Evolutionary conservation across 495 filamentous ascomycete species (phyloP).

Genomic region (Tetracladium setigerum): DNA sequence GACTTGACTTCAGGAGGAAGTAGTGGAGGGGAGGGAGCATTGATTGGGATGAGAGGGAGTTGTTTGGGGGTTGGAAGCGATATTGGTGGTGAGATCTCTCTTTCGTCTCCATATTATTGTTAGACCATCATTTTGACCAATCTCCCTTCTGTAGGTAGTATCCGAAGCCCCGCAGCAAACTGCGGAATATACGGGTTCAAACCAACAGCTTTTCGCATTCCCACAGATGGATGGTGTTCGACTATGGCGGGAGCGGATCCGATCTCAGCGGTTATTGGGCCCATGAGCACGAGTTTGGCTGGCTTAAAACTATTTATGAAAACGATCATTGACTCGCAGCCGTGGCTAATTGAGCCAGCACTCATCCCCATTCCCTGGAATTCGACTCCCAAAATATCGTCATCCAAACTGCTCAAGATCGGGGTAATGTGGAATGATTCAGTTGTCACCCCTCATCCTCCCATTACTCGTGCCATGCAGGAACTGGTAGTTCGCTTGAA

Average conservation of each 20-base stretch:
- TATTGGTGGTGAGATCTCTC: constrained; percentile 45
- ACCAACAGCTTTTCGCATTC: constrained; percentile 38
- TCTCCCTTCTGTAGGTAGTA: constrained; percentile 6
- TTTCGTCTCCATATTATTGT: too few relatives aligned
- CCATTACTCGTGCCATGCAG: constrained; percentile 35
- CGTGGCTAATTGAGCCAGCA: constrained; percentile 32
- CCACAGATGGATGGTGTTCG: constrained; percentile 32
- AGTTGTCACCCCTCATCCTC: constrained; percentile 48
- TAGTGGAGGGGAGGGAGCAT: constrained; percentile 50
- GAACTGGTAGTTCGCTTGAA: constrained; percentile 32
- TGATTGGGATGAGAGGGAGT: constrained; percentile 48
- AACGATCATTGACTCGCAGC: constrained; percentile 24
- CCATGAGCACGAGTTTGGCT: constrained; percentile 31
- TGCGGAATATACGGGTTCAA: constrained; percentile 50
- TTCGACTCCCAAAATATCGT: background rate
- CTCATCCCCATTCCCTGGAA: constrained; percentile 35
- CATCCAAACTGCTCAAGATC: constrained; percentile 28
- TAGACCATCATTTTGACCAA: background rate
- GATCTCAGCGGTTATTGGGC: constrained; percentile 34
- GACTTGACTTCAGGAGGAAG: constrained; percentile 47
- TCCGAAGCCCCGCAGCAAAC: constrained; percentile 45
- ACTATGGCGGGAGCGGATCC: constrained; percentile 16
- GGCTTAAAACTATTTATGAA: constrained; percentile 35
- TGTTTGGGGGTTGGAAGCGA: constrained; percentile 51
- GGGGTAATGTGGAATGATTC: constrained; percentile 48